Evolutionary conservation across 768 basidiomycete genomes (phyloP), one percentile per base, ranked within the genome.

Genomic region (Calvatia gigantea): DNA sequence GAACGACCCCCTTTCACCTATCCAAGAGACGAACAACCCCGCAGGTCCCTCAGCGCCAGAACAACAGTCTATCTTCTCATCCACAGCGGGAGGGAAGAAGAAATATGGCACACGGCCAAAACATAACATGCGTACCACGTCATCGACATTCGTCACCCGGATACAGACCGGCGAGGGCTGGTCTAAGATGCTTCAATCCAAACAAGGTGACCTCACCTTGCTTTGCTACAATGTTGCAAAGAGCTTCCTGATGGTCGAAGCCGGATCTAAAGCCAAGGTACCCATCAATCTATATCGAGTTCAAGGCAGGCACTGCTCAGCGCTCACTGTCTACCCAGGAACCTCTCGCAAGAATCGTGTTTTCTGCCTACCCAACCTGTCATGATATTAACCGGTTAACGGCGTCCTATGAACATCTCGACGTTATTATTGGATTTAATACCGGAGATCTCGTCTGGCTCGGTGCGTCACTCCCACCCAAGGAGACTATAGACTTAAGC

Each of bases 391-490:
- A 97, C 61, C 68, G 76, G 4, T 69, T 81, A 1, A 97, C 95
- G 1, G 84, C 90, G 6, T 86, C 85, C 2, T 73, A 87, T 9
- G 87, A 93, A 38, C 83, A 85, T 41, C 71, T 98, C 31, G 95
- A 98, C 63, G 77, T 97, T 5, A 81, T 98, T 56, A 88, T 98
- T 63, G 97, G 96, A 4, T 98, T 97, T 67, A 80, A 76, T 58
- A 91, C 94, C 0, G 97, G 97, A n/a, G 97, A 99, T 72, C 75
- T 99, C 33, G 73, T 98, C 46, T 98, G 97, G 97, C 77, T 98
- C 53, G 95, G 95, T 90, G 59, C 60, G 80, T 68, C 39, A 27
- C 7, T 17, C 9, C 23, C 37, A 3, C 8, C 21, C 56, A 6
- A 52, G 27, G 42, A 35, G 14, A 62, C 33, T 56, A 56, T 56